These are phyloP conservation scores for Leishmania aethiopica DNA, from an alignment of 208 protist genomes.

Conservation along the genomic window DNA sequence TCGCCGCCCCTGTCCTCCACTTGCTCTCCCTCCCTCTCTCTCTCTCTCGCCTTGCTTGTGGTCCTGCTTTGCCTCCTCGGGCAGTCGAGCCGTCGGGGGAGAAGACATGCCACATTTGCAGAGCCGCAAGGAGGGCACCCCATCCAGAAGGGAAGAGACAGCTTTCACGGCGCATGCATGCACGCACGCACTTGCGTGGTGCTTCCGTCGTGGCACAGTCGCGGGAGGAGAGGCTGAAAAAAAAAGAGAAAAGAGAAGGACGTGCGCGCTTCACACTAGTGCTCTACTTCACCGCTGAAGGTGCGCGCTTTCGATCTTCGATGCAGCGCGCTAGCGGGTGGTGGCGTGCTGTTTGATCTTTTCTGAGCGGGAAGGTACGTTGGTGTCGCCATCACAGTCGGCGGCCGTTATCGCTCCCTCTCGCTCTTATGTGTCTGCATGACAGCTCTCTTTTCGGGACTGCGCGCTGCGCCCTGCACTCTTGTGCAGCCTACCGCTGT, in stretches of 20 bases:
- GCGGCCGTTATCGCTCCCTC: background rate
- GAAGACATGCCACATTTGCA: background rate
- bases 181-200: background rate
- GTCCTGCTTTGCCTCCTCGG: too few species aligned
- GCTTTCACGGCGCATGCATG: background rate
- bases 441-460: background rate
- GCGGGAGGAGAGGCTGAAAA: background rate
- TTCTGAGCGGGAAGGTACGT: background rate
- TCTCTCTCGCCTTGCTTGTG: background rate
- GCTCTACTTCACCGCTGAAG: background rate
- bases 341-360: background rate
- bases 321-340: background rate
- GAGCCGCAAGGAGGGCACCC: background rate
- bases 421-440: background rate
- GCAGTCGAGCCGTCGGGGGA: background rate
- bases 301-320: background rate
- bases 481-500: background rate
- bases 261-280: background rate
- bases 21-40: background rate
- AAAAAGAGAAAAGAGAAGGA: background rate
- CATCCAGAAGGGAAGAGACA: background rate
- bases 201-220: background rate
- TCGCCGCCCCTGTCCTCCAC: background rate
- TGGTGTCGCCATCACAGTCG: background rate
- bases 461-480: background rate